These are phyloP conservation scores for Microcyclospora pomicola DNA, from an alignment of 2,329 filamentous ascomycete genomes.

Conservation along the genomic window DNA sequence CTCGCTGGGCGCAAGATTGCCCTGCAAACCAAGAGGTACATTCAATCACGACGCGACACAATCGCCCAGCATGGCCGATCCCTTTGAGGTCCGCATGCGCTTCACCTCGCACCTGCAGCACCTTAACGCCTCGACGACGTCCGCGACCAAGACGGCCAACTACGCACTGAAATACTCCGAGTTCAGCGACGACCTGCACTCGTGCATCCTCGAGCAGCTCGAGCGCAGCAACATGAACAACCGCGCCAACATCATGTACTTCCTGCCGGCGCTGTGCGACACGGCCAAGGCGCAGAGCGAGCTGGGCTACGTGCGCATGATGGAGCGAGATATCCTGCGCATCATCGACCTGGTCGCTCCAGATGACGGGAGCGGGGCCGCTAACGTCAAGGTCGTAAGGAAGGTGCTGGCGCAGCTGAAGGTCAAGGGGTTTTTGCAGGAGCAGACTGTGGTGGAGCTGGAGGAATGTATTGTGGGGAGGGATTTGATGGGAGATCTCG, in stretches of 20 bases:
- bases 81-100: slow-evolving; percentile 95
- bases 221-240: slow-evolving; percentile 94
- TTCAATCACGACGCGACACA: not conserved
- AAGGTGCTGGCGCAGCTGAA: slow-evolving; percentile 48
- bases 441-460: slow-evolving; percentile 63
- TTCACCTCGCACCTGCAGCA: slow-evolving; percentile 85
- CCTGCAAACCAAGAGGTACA: no score
- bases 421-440: slow-evolving; percentile 56
- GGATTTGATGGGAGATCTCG: slow-evolving; percentile 31
- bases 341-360: slow-evolving; percentile 89
- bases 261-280: slow-evolving; percentile 90
- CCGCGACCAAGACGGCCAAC: slow-evolving; percentile 80
- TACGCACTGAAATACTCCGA: slow-evolving; percentile 91
- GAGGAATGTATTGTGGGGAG: slow-evolving; percentile 71
- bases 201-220: slow-evolving; percentile 90
- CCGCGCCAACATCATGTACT: slow-evolving; percentile 97
- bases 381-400: slow-evolving; percentile 75
- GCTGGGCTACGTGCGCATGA: slow-evolving; percentile 77
- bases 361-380: slow-evolving; percentile 71
- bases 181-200: slow-evolving; percentile 93
- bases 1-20: no score
- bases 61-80: slow-evolving; percentile 50
- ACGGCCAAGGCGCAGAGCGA: slow-evolving; percentile 64
- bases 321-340: slow-evolving; percentile 80
- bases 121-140: slow-evolving; percentile 78